Evolutionary conservation across 2,329 filamentous ascomycete species (phyloP).

Genomic region (Anthostomella pinea): DNA sequence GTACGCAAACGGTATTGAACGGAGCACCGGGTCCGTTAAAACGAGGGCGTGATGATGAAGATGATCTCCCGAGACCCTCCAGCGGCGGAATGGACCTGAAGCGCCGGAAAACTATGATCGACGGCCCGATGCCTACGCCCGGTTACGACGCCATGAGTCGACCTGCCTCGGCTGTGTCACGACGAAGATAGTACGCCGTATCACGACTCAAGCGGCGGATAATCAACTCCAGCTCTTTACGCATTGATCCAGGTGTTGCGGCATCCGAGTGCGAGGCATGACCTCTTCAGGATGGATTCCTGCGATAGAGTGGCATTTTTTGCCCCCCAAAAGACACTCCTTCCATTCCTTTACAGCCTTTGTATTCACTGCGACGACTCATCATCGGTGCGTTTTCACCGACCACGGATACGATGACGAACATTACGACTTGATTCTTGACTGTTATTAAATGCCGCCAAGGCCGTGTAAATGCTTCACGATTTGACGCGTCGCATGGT

Average conservation of each 20-base stretch:
- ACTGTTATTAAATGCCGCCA: slow-evolving; percentile 33
- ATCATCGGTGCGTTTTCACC: slow-evolving; percentile 33
- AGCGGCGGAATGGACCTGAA: slow-evolving; percentile 67
- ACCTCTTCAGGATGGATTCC: slow-evolving; percentile 18
- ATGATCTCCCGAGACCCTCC: slow-evolving; percentile 57
- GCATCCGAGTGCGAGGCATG: slow-evolving; percentile 18
- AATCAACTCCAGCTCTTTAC: not conserved
- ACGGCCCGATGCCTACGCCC: slow-evolving; percentile 51
- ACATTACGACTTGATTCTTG: slow-evolving; percentile 39
- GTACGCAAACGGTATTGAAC: slow-evolving; percentile 63
- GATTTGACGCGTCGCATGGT: slow-evolving; percentile 33
- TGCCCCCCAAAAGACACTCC: slow-evolving; percentile 18
- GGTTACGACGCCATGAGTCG: slow-evolving; percentile 50
- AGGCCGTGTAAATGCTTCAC: slow-evolving; percentile 35
- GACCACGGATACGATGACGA: slow-evolving; percentile 36
- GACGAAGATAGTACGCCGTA: slow-evolving; percentile 24
- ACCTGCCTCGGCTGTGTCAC: slow-evolving; percentile 43
- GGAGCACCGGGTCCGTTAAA: slow-evolving; percentile 49
- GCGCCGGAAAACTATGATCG: slow-evolving; percentile 74
- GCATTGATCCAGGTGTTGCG: slow-evolving; percentile 25
- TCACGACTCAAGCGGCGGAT: slow-evolving; percentile 8
- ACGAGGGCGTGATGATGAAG: slow-evolving; percentile 56
- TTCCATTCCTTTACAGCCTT: slow-evolving; percentile 26
- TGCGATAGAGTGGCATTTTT: slow-evolving; percentile 17
- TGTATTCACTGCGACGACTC: slow-evolving; percentile 37